These are phyloP conservation scores for Rhododendron griersonianum DNA, from an alignment of 148 eudicot genomes.

Conservation along the genomic window DNA sequence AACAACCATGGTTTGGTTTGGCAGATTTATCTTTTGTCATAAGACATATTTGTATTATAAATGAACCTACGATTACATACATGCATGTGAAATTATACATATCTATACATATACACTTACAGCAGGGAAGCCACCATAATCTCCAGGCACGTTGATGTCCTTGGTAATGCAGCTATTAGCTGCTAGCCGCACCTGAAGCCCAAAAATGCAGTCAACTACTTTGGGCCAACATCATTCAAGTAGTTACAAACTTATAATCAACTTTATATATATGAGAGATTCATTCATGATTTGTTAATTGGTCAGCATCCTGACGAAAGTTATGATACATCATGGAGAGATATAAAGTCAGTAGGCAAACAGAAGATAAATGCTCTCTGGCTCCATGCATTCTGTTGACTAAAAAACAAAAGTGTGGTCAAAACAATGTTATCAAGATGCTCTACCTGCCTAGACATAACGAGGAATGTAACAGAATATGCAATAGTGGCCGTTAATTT, in stretches of 20 bases:
- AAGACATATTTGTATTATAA: neutral
- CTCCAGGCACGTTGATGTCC: constrained; percentile 74
- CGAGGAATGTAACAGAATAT: neutral
- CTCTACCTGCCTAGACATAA: neutral
- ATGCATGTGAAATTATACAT: neutral
- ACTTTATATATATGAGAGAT: neutral
- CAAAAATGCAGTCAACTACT: constrained; percentile 2
- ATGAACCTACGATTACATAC: neutral
- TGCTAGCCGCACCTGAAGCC: constrained; percentile 72
- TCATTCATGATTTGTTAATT: neutral
- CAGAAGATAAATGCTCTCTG: neutral
- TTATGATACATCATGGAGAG: neutral
- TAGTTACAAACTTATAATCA: neutral
- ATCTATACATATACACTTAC: constrained; percentile 33
- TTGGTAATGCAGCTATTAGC: constrained; percentile 87
- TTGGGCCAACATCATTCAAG: neutral
- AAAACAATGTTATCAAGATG: neutral
- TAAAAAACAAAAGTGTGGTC: neutral
- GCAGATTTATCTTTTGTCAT: neutral
- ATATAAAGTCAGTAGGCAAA: neutral
- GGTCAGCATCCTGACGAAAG: neutral
- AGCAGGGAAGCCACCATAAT: constrained; percentile 97
- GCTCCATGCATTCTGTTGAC: neutral
- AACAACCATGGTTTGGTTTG: neutral
- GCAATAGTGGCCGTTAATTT: neutral